Evolutionary conservation across 2,329 filamentous ascomycete species (phyloP), one percentile per base, ranked within the genome.

Genomic region (Pezicula radicicola): DNA sequence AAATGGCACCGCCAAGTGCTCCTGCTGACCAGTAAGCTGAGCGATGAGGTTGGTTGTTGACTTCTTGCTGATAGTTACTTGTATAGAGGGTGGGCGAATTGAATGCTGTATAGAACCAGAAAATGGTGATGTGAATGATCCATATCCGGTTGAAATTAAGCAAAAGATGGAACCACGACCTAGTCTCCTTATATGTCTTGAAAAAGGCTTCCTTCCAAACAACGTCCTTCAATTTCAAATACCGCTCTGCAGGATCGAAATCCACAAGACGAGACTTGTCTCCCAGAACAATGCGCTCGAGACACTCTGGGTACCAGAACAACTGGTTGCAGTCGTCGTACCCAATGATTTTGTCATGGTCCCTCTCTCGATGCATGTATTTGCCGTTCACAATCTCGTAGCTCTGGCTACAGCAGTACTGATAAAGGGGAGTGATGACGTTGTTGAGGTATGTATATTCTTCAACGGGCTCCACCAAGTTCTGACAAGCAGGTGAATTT

Each of bases 131-230:
- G 68, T 99, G 94, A 57, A 99, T 96, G 66, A 99, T 84, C 94
- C 94, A 99, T 66, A 99, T 97, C 71, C 94, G 93, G 77, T 97
- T 99, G 83, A 99, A 99, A 77, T 99, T 99, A 70, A 93, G 88
- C 53, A 97, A 70, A 74, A 97, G 78, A 72, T 99, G 94, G 77
- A 96, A 94, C 93, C 93, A 99, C 1, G 94, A 99, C 50, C 94
- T 87, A 5, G 91, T 93, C 71, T 99, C 94, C 72, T 89, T 94
- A 80, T 97, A 99, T 0, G 94, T 99, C 81, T 99, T 99, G 84
- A 99, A 99, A 74, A 99, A 99, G 4, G 89, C 91, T 76, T 99
- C 97, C 73, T 97, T 97, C 94, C 94, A 99, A 63, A 89, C 79
- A 15, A 99, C 90, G 10, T 99, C 93, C 71, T 93, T 90, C 25